Base-by-base conservation (phyloP, 164 flowering plant genomes). In the Akebia trifoliata region DNA sequence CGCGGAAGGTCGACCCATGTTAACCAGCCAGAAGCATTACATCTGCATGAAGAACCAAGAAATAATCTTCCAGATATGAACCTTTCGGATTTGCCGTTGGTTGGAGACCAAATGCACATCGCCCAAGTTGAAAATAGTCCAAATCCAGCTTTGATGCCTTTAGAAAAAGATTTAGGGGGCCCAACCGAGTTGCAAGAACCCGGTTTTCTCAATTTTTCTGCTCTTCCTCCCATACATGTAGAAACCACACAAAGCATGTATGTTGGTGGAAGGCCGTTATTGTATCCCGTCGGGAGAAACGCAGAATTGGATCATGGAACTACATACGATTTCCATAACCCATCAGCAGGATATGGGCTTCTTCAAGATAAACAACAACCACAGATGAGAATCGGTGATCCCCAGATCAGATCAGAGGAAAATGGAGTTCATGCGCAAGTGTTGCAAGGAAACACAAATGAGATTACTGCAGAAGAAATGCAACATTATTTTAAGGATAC, bases 41-140 rank as follows among this genome's bases (percentile, higher is more conserved):
- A 35, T 56, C 32, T 17, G 48, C 54, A 36, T 38, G 66, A 31
- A 39, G 74, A 70, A 48, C 66, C 67, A 6, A 66, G 56, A 62
- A 68, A 56, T 39, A 12, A 20, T 37, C 28, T 80, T 44, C 82
- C 81, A 21, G 82, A 81, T 65, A 72, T 81, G 45, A 76, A 79
- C 51, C 67, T 60, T 6, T 51, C 57, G 6, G 73, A 67, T 57
- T 48, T 38, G 24, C 74, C 49, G 48, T 8, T 64, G 17, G 40
- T 35, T 39, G 74, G 36, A 37, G 54, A 53, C 49, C 74, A 75
- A 22, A 31, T 58, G 45, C 67, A 50, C 46, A 51, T 40, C 11
- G 38, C 36, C 47, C 74, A 72, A 44, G 81, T 65, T 29, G 78
- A 72, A 59, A 62, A 59, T 71, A 59, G 46, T 37, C 39, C 48